A percentile compares a stretch with the other conserved stretches of the same genome.
phyloP scores from a whole-genome alignment of 768 basidiomycete genomes.

The Clitopilus passeckerianus region DNA sequence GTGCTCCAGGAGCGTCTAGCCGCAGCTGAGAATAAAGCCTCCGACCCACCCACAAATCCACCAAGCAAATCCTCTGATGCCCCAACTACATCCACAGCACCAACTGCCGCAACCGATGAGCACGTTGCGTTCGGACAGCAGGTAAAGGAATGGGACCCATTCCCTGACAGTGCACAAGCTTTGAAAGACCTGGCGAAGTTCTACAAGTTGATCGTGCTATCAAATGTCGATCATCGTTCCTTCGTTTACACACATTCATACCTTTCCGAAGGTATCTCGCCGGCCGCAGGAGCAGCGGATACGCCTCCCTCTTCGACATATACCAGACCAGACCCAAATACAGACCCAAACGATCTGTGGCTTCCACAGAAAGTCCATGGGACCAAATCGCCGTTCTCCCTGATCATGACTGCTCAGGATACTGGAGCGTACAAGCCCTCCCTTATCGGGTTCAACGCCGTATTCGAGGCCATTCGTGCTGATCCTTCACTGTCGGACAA shows the following conservation, averaged over 20 bases:
- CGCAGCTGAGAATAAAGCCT: conserved; percentile 15
- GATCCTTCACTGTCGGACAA: conserved; percentile 28
- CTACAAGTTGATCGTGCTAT: conserved; percentile 69
- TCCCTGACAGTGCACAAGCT: conserved; percentile 61
- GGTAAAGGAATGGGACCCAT: conserved; percentile 57
- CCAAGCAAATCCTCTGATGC: conserved; percentile 4
- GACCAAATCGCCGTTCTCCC: conserved; percentile 56
- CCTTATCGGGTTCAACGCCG: conserved; percentile 45
- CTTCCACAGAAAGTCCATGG: conserved; percentile 32
- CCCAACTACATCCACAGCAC: conserved; percentile 13
- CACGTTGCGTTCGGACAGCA: conserved; percentile 56
- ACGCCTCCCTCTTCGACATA: conserved; percentile 12
- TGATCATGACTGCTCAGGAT: conserved; percentile 69
- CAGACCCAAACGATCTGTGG: conserved; percentile 32
- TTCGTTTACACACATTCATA: conserved; percentile 56
- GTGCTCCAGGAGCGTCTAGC: conserved; percentile 30
- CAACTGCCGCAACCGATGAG: conserved; percentile 13
- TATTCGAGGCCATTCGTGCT: conserved; percentile 36
- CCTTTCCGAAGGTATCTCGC: conserved; percentile 37
- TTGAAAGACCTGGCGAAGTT: conserved; percentile 53
- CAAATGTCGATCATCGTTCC: conserved; percentile 67
- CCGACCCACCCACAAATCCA: conserved; percentile 3
- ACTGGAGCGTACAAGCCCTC: conserved; percentile 72
- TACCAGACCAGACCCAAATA: conserved; percentile 25
- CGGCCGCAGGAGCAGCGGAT: conserved; percentile 4